These are phyloP conservation scores for Phytophthora pisi DNA, from an alignment of 352 stramenopile genomes.

Conservation along the genomic window DNA sequence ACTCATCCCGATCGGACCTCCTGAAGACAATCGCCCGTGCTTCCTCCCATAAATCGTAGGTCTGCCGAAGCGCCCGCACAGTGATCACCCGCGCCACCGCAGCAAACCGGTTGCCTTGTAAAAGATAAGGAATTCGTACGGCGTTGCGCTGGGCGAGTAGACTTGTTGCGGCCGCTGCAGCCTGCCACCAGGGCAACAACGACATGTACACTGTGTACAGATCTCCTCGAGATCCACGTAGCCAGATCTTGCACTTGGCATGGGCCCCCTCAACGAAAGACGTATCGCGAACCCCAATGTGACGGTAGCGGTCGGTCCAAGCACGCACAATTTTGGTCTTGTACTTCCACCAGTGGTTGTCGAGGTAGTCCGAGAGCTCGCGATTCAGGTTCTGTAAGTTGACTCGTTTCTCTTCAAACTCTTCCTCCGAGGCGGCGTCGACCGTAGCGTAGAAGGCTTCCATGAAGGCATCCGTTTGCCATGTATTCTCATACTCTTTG, in stretches of 20 bases:
- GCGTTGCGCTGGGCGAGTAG: neutral
- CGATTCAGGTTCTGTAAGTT: neutral
- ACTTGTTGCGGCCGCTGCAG: neutral
- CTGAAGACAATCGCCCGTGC: neutral
- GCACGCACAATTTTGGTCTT: neutral
- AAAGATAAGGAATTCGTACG: neutral
- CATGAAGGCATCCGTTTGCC: neutral
- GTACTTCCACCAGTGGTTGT: slow-evolving; percentile 6
- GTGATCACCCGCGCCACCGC: slow-evolving; percentile 3
- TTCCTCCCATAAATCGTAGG: neutral
- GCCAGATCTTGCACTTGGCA: slow-evolving; percentile 3
- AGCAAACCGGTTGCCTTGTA: slow-evolving; percentile 1
- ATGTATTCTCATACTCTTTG: neutral
- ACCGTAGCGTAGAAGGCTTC: neutral
- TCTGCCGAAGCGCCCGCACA: slow-evolving; percentile 3
- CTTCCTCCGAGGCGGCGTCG: neutral
- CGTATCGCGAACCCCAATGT: slow-evolving; percentile 4
- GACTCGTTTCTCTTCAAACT: neutral
- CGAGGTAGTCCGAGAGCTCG: neutral
- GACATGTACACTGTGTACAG: neutral
- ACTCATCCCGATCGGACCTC: neutral
- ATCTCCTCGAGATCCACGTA: neutral
- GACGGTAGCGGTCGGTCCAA: slow-evolving; percentile 8
- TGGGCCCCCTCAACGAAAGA: slow-evolving; percentile 10
- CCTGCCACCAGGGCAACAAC: neutral